Percentiles rank a stretch among this genome's conserved stretches.
Conservation (phyloP, 2,329 filamentous ascomycete genomes). For the Tolypocladium ovalisporum region DNA sequence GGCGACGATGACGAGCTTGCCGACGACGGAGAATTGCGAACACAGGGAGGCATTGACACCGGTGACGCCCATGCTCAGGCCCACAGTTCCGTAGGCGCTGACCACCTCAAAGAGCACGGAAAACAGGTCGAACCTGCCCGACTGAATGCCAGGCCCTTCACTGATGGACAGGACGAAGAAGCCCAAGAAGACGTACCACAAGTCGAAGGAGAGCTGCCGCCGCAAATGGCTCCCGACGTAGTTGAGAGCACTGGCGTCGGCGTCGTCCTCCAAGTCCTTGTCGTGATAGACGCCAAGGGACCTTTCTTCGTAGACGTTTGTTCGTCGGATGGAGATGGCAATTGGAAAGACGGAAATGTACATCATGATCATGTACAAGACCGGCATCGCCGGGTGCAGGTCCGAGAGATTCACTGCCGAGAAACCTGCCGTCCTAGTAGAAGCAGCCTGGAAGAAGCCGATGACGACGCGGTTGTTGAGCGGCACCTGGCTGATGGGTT, state of each 20-base stretch:
- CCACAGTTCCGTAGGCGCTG: constrained; percentile 89
- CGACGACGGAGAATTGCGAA: constrained; percentile 67
- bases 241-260: constrained; percentile 51
- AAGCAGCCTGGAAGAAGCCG: constrained; percentile 81
- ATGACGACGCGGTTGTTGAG: constrained; percentile 69
- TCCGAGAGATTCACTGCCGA: constrained; percentile 65
- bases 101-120: constrained; percentile 73
- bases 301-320: constrained; percentile 93
- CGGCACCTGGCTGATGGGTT: constrained; percentile 56
- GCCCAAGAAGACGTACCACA: constrained; percentile 94
- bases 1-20: constrained; percentile 55
- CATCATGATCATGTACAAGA: constrained; percentile 98
- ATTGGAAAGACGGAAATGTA: constrained; percentile 97
- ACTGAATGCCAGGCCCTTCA: constrained; percentile 63
- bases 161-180: constrained; percentile 87
- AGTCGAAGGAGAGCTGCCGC: constrained; percentile 86
- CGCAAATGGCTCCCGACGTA: constrained; percentile 90
- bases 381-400: constrained; percentile 83
- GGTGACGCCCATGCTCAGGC: constrained; percentile 75
- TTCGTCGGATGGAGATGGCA: constrained; percentile 85
- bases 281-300: constrained; percentile 63
- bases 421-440: constrained; percentile 87
- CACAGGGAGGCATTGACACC: constrained; percentile 69
- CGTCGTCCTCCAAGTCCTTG: constrained; percentile 33
- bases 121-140: constrained; percentile 54